Base-by-base conservation (phyloP, 2,329 filamentous ascomycete species). In the Nigrospora oryzae region DNA sequence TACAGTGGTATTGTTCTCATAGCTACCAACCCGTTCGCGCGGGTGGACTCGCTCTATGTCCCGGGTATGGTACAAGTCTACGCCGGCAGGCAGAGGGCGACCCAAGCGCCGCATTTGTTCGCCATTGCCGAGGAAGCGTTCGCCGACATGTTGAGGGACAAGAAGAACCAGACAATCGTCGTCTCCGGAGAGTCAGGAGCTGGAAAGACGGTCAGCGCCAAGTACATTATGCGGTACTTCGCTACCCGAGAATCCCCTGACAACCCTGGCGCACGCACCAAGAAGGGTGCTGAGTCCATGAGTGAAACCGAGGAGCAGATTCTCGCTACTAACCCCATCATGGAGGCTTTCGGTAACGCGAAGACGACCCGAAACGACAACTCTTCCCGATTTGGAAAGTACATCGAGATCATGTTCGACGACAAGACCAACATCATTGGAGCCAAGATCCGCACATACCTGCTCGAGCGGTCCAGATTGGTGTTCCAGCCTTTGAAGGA, bases 291-390 rank as follows among this genome's bases (percentile, higher is more conserved):
- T 56, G 85, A 87, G 47, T 63, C 83, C 52, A 97, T 97, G 84
- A 97, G 90, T 64, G 88, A 96, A 72, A 98, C 93, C 1, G 93
- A 98, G 69, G 91, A 98, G 71, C 90, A 95, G 65, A 98, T 98
- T 61, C 72, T 98, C 54, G 93, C 93, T 30, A 98, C 93, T 44
- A 98, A 98, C 64, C 93, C 93, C 35, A 95, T 98, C 63, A 98
- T 98, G 93, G 93, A 98, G 79, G 91, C 93, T 32, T 98, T 98
- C 62, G 93, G 93, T 64, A 98, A 98, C 71, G 93, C 93, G 44
- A 98, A 98, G 72, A 98, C 93, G n/a, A 98, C 93, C 11, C 80
- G 93, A 64, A 98, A 98, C 70, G 93, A 98, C 70, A 98, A 98
- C 70, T 98, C 93, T 38, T 98, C 93, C 36, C 82, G 93, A 60